Conservation (phyloP, 371 early-diverging fungal species). For the Lichtheimia corymbifera region DNA sequence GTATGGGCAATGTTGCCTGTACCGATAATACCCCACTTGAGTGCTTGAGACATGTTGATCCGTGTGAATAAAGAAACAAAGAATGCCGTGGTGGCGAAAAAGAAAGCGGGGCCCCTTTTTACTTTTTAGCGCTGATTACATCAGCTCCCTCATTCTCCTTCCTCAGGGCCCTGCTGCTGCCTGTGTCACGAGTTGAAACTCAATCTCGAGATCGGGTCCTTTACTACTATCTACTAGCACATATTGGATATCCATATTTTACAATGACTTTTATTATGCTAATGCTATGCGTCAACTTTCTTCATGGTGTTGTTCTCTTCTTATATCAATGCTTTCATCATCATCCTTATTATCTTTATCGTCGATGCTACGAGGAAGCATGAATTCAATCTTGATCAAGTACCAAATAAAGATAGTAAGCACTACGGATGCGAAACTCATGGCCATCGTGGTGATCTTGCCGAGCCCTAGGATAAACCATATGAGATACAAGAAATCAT, state of each 20-base stretch:
- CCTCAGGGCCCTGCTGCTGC: too few relatives aligned
- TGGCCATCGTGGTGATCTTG: conserved; percentile 1
- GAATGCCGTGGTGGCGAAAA: not conserved
- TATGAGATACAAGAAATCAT: not conserved
- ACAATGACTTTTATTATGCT: not conserved
- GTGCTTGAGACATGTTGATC: conserved; percentile 16
- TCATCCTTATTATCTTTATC: not conserved
- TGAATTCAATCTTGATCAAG: conserved; percentile 3
- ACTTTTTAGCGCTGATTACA: too few relatives aligned
- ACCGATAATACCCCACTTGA: conserved; percentile 52
- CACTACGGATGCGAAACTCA: conserved; percentile 14
- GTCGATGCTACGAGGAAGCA: not conserved
- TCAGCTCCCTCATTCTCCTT: too few relatives aligned
- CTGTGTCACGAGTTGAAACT: too few relatives aligned
- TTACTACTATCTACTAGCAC: not conserved
- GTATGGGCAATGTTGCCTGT: conserved; percentile 52
- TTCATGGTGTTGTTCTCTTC: not conserved
- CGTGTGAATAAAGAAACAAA: conserved; percentile 2
- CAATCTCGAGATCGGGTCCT: too few relatives aligned
- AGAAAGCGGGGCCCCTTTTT: too few relatives aligned
- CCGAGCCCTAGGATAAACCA: conserved; percentile 2
- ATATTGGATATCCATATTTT: not conserved
- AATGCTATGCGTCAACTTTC: not conserved
- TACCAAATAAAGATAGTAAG: conserved; percentile 7
- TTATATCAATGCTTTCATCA: not conserved